These are phyloP conservation scores for Cryptococcus sp. DNA, from an alignment of 1,284 basidiomycete genomes.

Conservation along the genomic window DNA sequence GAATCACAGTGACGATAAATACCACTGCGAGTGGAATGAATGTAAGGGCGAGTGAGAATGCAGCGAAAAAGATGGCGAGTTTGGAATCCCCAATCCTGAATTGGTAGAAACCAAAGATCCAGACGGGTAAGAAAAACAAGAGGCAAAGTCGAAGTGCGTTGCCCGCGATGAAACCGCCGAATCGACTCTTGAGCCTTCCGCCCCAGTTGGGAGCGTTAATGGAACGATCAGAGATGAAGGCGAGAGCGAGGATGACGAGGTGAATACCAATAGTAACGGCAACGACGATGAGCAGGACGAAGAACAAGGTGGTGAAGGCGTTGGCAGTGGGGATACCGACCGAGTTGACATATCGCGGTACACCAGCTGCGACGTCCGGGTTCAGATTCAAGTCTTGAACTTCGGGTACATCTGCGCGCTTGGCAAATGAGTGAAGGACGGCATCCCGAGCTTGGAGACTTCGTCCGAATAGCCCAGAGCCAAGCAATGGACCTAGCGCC, in stretches of 20 bases:
- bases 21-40: constrained; percentile 54
- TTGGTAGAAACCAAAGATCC: constrained; percentile 76
- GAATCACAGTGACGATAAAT: constrained; percentile 31
- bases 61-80: constrained; percentile 63
- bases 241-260: constrained; percentile 53
- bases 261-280: constrained; percentile 57
- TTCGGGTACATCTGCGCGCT: constrained; percentile 58
- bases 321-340: constrained; percentile 71
- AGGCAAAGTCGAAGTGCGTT: constrained; percentile 54
- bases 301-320: constrained; percentile 76
- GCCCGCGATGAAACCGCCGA: constrained; percentile 47
- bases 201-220: constrained; percentile 35
- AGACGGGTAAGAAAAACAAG: constrained; percentile 62
- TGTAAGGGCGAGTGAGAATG: constrained; percentile 58
- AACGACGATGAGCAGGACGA: constrained; percentile 62
- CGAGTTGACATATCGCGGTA: constrained; percentile 74
- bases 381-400: constrained; percentile 52
- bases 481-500: neutral
- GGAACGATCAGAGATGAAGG: constrained; percentile 44
- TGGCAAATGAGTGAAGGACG: constrained; percentile 7
- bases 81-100: constrained; percentile 83
- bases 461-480: neutral
- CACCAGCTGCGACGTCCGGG: constrained; percentile 46
- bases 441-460: neutral
- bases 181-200: constrained; percentile 52